A percentile compares a stretch with the other conserved stretches of the same genome.
Evolutionary conservation across 148 eudicot genomes (phyloP).

Genomic region (Cornus controversa): DNA sequence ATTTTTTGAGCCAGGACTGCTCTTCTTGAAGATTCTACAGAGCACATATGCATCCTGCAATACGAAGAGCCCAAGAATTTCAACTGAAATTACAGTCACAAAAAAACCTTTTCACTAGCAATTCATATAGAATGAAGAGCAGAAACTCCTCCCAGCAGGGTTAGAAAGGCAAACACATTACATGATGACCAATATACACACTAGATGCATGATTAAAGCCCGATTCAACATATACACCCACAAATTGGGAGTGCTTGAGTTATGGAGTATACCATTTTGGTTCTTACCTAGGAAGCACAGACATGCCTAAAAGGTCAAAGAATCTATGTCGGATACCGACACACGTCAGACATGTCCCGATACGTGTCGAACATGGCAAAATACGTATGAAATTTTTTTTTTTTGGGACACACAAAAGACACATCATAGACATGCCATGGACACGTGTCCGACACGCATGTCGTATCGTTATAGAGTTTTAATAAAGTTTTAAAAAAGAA

Average conservation of each 20-base stretch:
- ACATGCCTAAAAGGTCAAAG: too few species aligned
- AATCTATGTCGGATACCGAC: too few species aligned
- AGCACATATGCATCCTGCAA: conserved; percentile 53
- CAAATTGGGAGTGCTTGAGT: neutral
- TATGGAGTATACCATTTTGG: neutral
- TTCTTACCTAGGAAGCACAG: too few species aligned
- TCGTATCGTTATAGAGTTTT: too few species aligned
- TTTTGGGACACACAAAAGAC: too few species aligned
- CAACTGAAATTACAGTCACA: neutral
- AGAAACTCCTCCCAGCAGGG: neutral
- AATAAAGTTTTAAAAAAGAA: too few species aligned
- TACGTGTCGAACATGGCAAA: too few species aligned
- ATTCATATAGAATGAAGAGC: too few species aligned
- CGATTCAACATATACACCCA: neutral
- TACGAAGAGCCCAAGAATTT: neutral
- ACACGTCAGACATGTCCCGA: too few species aligned
- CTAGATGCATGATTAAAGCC: neutral
- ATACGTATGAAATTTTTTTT: too few species aligned
- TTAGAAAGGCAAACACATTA: neutral
- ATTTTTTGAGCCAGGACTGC: conserved; percentile 66
- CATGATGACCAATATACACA: neutral
- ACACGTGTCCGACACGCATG: too few species aligned
- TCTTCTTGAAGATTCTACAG: conserved; percentile 69
- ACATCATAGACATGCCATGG: too few species aligned
- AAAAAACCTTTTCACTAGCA: neutral